Conservation (phyloP, 441 rosid species). For the Bruguiera hainesii region DNA sequence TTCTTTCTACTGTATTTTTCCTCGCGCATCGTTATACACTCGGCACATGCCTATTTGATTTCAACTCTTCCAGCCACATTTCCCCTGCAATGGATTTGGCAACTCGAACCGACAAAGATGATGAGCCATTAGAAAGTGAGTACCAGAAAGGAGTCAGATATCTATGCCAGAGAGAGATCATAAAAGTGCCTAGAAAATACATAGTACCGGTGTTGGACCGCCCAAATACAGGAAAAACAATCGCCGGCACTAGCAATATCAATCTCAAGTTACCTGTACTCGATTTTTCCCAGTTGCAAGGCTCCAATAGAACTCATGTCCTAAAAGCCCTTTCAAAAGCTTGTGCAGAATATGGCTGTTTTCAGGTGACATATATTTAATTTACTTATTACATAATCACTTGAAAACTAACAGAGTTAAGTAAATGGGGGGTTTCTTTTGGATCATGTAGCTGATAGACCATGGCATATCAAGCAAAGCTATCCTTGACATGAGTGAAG, state of each 20-base stretch:
- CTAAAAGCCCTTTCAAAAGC: slow-evolving; percentile 32
- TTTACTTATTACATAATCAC: no score
- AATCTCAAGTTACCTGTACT: slow-evolving; percentile 29
- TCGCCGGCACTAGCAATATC: neutral
- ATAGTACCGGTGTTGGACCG: slow-evolving; percentile 28
- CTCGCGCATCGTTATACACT: no score
- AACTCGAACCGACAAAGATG: neutral
- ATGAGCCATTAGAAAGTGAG: slow-evolving; percentile 1
- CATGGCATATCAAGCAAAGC: slow-evolving; percentile 51
- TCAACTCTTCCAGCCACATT: neutral
- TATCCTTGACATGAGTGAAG: slow-evolving; percentile 43
- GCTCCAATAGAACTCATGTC: slow-evolving; percentile 18
- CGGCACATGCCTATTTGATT: no score
- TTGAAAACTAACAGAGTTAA: no score
- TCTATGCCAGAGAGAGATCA: slow-evolving; percentile 25
- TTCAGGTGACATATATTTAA: slow-evolving; percentile 24
- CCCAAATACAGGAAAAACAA: neutral
- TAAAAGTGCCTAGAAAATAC: slow-evolving; percentile 28
- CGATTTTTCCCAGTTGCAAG: slow-evolving; percentile 30
- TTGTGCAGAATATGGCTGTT: slow-evolving; percentile 35
- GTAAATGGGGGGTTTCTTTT: neutral
- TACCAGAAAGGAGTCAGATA: slow-evolving; percentile 31
- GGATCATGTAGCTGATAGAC: slow-evolving; percentile 48
- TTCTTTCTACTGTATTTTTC: no score
- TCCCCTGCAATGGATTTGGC: slow-evolving; percentile 21